Evolutionary conservation across 129 eudicot species (phyloP).

Genomic region (Silybum marianum): DNA sequence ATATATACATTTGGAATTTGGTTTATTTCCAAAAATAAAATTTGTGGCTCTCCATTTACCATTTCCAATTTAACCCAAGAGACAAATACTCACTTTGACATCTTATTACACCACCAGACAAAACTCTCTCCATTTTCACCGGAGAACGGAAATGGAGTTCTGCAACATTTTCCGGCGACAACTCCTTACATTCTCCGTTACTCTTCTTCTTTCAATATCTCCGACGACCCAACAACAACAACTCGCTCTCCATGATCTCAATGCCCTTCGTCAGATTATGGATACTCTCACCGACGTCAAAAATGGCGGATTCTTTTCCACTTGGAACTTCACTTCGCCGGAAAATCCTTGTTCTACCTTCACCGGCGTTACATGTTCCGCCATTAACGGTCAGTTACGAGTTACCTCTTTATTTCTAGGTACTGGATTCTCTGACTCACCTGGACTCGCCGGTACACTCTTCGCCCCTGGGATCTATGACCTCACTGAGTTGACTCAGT

Average conservation of each 20-base stretch:
- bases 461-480: slow-evolving; percentile 35
- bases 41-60: slow-evolving; percentile 35
- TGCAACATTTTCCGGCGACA: slow-evolving; percentile 22
- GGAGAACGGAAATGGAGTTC: slow-evolving; percentile 4
- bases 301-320: slow-evolving; percentile 52
- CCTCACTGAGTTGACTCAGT: slow-evolving; percentile 63
- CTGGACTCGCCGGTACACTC: slow-evolving; percentile 71
- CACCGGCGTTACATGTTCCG: slow-evolving; percentile 62
- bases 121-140: slow-evolving; percentile 3
- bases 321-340: slow-evolving; percentile 69
- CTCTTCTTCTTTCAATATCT: slow-evolving; percentile 12
- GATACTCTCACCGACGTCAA: slow-evolving; percentile 52
- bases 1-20: slow-evolving; percentile 25
- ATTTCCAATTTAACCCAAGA: slow-evolving; percentile 27
- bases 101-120: slow-evolving; percentile 10
- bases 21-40: slow-evolving; percentile 32
- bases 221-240: slow-evolving; percentile 27
- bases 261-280: slow-evolving; percentile 44
- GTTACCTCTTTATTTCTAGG: slow-evolving; percentile 69
- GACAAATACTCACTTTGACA: slow-evolving; percentile 36
- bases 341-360: slow-evolving; percentile 54
- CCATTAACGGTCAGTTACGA: slow-evolving; percentile 22
- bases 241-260: slow-evolving; percentile 20
- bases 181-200: slow-evolving; percentile 2
- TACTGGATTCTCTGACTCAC: slow-evolving; percentile 69